A percentile compares a stretch with the other conserved stretches of the same genome.
Conservation (phyloP, 371 early-diverging fungal species). For the Mucor saturninus region DNA sequence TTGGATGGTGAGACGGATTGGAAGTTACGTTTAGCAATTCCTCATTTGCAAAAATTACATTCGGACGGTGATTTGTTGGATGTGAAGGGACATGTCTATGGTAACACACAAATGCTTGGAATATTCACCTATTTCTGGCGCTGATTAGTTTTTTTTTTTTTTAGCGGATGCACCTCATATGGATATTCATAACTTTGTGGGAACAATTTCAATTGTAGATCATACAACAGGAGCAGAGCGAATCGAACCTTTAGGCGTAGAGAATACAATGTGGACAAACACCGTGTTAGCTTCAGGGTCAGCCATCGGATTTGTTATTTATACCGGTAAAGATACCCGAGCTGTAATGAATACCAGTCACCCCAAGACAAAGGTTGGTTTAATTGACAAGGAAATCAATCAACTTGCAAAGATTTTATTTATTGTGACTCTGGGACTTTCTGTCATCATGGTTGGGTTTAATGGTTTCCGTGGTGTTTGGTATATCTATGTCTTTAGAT, state of each 20-base stretch:
- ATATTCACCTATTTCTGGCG: too few species aligned
- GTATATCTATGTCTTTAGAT: constrained; percentile 92
- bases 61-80: constrained; percentile 63
- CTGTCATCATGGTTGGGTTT: constrained; percentile 88
- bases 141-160: constrained; percentile 1
- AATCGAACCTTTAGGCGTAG: constrained; percentile 80
- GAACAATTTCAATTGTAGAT: constrained; percentile 71
- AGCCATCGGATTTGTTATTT: constrained; percentile 92
- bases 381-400: constrained; percentile 95
- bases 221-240: constrained; percentile 53
- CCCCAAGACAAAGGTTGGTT: constrained; percentile 95
- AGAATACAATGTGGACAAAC: constrained; percentile 99
- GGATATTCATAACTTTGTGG: constrained; percentile 96
- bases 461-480: constrained; percentile 90
- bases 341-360: constrained; percentile 98
- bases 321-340: constrained; percentile 97
- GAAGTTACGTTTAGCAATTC: constrained; percentile 93
- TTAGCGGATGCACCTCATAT: constrained; percentile 92
- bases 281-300: constrained; percentile 96
- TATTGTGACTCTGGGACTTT: constrained; percentile 80
- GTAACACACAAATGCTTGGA: not conserved
- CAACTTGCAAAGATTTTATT: constrained; percentile 91
- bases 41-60: constrained; percentile 75
- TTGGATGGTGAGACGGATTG: constrained; percentile 99
- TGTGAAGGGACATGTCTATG: constrained; percentile 64